phyloP scores from a whole-genome alignment of 2,329 filamentous ascomycete species.

The Nannizziopsis barbatae region DNA sequence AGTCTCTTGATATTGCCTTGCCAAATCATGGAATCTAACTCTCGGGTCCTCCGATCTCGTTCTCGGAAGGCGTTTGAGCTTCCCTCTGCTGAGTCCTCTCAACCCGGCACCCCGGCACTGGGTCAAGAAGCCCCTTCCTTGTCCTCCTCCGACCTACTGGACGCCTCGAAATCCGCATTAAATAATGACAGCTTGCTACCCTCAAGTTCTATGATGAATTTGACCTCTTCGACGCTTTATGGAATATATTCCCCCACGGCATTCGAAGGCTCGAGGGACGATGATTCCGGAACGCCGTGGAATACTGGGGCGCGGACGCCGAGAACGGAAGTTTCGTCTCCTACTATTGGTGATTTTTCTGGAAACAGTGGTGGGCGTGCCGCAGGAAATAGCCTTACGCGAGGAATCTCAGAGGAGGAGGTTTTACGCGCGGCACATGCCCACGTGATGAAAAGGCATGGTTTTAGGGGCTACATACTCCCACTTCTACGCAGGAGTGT shows the following conservation, averaged over 20 bases:
- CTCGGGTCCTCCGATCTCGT: conserved; percentile 12
- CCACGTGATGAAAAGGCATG: conserved; percentile 27
- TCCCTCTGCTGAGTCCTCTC: conserved; percentile 24
- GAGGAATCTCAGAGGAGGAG: background rate
- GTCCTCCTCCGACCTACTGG: conserved; percentile 17
- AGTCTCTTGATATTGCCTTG: too few species aligned
- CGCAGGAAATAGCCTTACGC: background rate
- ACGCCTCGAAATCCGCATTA: conserved; percentile 1
- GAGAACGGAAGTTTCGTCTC: conserved; percentile 21
- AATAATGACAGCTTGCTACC: conserved; percentile 29
- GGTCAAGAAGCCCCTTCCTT: conserved; percentile 17
- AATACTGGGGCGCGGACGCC: conserved; percentile 67
- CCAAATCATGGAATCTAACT: conserved; percentile 19
- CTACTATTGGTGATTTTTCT: too few species aligned
- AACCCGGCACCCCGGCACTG: conserved; percentile 24
- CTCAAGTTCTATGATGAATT: conserved; percentile 65
- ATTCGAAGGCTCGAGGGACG: conserved; percentile 32
- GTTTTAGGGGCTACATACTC: conserved; percentile 37
- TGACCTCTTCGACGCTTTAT: conserved; percentile 78
- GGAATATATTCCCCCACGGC: conserved; percentile 74
- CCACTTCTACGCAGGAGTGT: conserved; percentile 48
- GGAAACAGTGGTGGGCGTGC: too few species aligned
- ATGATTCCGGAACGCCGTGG: conserved; percentile 51
- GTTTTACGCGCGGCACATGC: background rate
- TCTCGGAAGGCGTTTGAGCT: conserved; percentile 13